Evolutionary conservation across 805 yeast species (phyloP), one percentile per base, ranked within the genome.

Genomic region (Candida gorgasii): DNA sequence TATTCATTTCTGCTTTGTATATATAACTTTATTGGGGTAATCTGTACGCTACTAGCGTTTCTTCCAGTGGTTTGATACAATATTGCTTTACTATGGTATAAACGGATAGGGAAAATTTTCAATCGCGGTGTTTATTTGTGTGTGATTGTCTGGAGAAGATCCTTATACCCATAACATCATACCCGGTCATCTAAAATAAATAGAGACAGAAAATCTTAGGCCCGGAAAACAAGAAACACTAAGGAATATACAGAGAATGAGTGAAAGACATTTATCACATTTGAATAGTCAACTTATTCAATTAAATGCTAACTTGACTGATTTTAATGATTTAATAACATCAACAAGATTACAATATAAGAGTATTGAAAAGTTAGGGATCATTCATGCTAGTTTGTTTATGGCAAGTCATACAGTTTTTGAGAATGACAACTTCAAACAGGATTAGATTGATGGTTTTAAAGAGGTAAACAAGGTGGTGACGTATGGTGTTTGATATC

Each of bases 281-380:
- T 40, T 60, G 36, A 59, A 60, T 36, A 53, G 59, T 7, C 65
- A 61, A 37, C 39, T 60, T 24, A 55, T 56, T 2, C 65, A 76
- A 48, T 60, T 80, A n/a, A 80, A 78, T 47, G 75, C 82, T 6
- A 80, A 80, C 47, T 48, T 80, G 12, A 52, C 68, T 7, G 83
- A 79, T 42, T 68, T 81, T 53, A 78, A 78, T 49, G 73, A 66
- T 42, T 58, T 79, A 44, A 55, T 81, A 23, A 63, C 67, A 29
- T 74, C 75, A 8, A 76, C 84, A 3, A 61, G 75, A 7, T 66
- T 68, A 16, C 86, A 81, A 50, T 79, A 75, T 28, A 69, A 73
- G 44, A 63, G 70, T 17, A 76, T 81, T 24, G 72, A 76, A 50
- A 66, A 69, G 43, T 58, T 81, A 29, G 86, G 84, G 3, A 67